phyloP scores from a whole-genome alignment of 2,329 filamentous ascomycete species.

The Epichloe sibirici region DNA sequence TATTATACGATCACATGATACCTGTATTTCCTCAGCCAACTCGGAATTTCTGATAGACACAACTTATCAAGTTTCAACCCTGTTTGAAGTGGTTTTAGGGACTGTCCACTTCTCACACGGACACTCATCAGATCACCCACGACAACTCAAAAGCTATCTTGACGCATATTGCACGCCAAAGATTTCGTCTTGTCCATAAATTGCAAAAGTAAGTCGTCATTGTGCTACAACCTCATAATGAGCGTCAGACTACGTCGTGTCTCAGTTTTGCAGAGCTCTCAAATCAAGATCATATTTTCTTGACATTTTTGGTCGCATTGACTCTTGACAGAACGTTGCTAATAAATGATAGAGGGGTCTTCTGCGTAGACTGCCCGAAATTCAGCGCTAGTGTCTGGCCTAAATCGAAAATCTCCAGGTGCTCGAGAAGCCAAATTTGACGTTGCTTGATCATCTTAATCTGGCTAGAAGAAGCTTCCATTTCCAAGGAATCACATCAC shows the following conservation, averaged over 20 bases:
- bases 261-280: no score
- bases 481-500: slow-evolving; percentile 8
- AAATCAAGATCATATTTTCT: no score
- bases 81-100: background rate
- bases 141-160: slow-evolving; percentile 16
- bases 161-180: slow-evolving; percentile 17
- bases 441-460: background rate
- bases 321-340: background rate
- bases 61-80: background rate
- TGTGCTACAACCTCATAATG: background rate
- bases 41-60: slow-evolving; percentile 11
- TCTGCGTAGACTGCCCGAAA: background rate
- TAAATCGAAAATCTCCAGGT: background rate
- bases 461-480: background rate
- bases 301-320: background rate
- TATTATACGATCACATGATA: slow-evolving; percentile 8
- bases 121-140: slow-evolving; percentile 6
- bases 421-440: background rate
- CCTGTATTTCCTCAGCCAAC: slow-evolving; percentile 9
- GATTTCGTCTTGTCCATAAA: slow-evolving; percentile 7
- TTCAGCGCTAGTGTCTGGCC: background rate
- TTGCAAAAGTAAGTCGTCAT: background rate
- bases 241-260: background rate
- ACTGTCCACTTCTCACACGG: background rate
- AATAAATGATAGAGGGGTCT: background rate